Base-by-base conservation (phyloP, 1,284 basidiomycete genomes). In the Megacollybia platyphylla region DNA sequence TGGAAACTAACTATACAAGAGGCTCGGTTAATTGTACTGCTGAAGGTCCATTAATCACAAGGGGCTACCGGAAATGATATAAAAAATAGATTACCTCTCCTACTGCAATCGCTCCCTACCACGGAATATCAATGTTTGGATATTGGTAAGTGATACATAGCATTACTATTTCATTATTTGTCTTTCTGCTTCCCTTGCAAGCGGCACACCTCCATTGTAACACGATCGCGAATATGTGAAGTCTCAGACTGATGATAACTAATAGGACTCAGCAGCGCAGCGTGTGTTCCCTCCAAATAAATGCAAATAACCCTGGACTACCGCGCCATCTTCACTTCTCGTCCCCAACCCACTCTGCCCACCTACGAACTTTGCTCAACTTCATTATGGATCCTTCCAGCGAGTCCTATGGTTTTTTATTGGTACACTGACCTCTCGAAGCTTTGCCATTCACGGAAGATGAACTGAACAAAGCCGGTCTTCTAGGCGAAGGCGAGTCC, bases 1-100 rank as follows among this genome's bases (percentile, higher is more conserved):
- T 94, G 90, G 90, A 82, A 85, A 53, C 58, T 94, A 44, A 81
- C 71, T 47, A 70, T 79, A 52, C 73, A 80, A 44, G 90, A 94
- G 52, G 89, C 85, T 46, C 79, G 78, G 46, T 66, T 71, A 30
- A 75, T 90, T 39, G 73, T 76, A 30, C 73, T 65, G 26, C 65
- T 89, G 45, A 75, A 79, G 56, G 56, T 75, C 11, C 20, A 37
- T 11, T 7, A 15, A 6, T 34, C 1, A 15, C 15, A 15, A 15
- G 15, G 15, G 15, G 15, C 15, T 15, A 15, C 15, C 1, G 15
- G 1, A 15, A 15, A 15, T 15, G 15, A 15, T 15, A 15, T 15
- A 15, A 15, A 15, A 15, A 15, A 15, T 15, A 15, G 15, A 15
- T 15, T 15, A 15, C 15, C 15, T 15, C 15, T 15, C 15, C 15